Conservation (phyloP, 805 yeast genomes). For the Candida ipomoeae region DNA sequence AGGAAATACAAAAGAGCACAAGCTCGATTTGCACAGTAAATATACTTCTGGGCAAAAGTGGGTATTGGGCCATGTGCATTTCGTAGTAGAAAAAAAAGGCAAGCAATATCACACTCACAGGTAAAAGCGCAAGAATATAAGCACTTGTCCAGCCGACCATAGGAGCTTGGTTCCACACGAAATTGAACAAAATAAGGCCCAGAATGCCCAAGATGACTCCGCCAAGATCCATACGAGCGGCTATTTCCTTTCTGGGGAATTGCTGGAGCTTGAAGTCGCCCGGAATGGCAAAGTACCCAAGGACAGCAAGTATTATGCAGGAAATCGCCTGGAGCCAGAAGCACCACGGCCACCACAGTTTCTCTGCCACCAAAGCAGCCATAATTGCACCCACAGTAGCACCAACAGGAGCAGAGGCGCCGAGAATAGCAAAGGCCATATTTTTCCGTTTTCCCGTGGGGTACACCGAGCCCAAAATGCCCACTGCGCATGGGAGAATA, state of each 20-base stretch:
- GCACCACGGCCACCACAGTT: constrained; percentile 59
- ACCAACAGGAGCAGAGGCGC: constrained; percentile 62
- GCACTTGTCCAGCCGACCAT: constrained; percentile 61
- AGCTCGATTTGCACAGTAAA: constrained; percentile 44
- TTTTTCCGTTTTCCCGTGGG: constrained; percentile 45
- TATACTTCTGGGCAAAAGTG: constrained; percentile 51
- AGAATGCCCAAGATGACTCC: constrained; percentile 57
- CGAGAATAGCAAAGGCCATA: constrained; percentile 51
- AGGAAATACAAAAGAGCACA: constrained; percentile 47
- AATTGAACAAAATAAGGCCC: constrained; percentile 61
- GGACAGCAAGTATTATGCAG: constrained; percentile 26
- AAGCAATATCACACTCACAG: constrained; percentile 44
- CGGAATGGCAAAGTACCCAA: constrained; percentile 40
- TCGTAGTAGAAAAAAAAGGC: constrained; percentile 48
- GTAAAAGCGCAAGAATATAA: constrained; percentile 54
- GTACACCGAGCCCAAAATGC: constrained; percentile 46
- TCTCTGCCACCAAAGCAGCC: constrained; percentile 44
- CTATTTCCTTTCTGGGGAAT: constrained; percentile 13
- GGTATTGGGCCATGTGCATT: constrained; percentile 38
- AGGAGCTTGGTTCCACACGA: constrained; percentile 75
- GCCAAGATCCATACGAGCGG: constrained; percentile 17
- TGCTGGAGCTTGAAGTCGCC: constrained; percentile 12
- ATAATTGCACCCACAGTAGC: constrained; percentile 53
- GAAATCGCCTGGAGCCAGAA: constrained; percentile 47
- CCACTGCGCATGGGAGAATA: constrained; percentile 56